phyloP scores from a whole-genome alignment of 768 basidiomycete genomes.

The Leccinum imitatum region DNA sequence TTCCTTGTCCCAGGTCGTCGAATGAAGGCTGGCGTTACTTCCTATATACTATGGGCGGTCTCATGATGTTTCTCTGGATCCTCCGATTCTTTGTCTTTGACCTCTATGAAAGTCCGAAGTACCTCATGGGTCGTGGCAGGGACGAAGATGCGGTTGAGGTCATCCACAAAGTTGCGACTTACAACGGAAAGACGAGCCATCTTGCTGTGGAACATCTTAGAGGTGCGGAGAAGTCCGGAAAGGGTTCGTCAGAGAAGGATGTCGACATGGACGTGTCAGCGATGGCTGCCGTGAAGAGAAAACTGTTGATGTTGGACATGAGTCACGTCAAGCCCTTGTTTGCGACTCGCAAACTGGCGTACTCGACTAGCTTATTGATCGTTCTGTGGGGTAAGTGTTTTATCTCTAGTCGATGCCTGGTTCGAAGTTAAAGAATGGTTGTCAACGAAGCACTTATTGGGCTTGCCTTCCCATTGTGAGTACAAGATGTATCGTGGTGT shows the following conservation, averaged over 20 bases:
- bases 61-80: slow-evolving; percentile 62
- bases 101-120: slow-evolving; percentile 70
- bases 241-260: slow-evolving; percentile 8
- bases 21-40: slow-evolving; percentile 80
- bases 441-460: slow-evolving; percentile 61
- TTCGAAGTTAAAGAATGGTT: neutral
- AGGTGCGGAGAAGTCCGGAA: slow-evolving; percentile 15
- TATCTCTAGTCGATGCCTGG: neutral
- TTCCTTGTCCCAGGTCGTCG: slow-evolving; percentile 48
- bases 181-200: slow-evolving; percentile 51
- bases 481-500: neutral
- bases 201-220: slow-evolving; percentile 54
- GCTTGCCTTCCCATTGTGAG: slow-evolving; percentile 68
- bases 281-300: slow-evolving; percentile 39
- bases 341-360: slow-evolving; percentile 48
- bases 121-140: slow-evolving; percentile 64
- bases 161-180: slow-evolving; percentile 58
- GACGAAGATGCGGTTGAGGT: slow-evolving; percentile 63
- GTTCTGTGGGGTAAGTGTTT: slow-evolving; percentile 46
- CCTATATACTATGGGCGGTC: slow-evolving; percentile 67
- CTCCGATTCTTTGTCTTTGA: slow-evolving; percentile 67
- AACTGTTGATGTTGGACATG: slow-evolving; percentile 38
- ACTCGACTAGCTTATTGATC: slow-evolving; percentile 51
- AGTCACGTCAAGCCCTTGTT: slow-evolving; percentile 50
- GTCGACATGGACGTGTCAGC: slow-evolving; percentile 36